Percentiles rank a stretch among this genome's conserved stretches.
These are phyloP conservation scores for Erythrophleum ivorense DNA, from an alignment of 331 rosid genomes.

Conservation along the genomic window DNA sequence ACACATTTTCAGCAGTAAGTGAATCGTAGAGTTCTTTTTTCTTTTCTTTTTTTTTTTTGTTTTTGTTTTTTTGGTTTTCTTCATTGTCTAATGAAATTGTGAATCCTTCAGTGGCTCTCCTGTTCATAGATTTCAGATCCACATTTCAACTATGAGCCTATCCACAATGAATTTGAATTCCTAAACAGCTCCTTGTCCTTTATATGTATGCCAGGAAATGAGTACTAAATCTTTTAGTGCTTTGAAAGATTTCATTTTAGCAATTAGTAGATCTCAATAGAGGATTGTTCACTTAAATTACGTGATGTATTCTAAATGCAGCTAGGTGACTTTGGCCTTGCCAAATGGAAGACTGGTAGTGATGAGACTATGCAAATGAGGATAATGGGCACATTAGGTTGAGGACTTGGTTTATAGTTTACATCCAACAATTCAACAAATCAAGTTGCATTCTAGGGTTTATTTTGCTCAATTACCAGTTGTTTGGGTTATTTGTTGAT, in stretches of 20 bases:
- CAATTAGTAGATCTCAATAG: neutral
- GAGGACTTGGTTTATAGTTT: conserved; percentile 40
- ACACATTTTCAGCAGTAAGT: too few species aligned
- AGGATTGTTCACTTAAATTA: conserved; percentile 7
- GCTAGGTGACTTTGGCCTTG: conserved; percentile 93
- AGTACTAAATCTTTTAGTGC: neutral
- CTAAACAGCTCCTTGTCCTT: neutral
- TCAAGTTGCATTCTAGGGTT: too few species aligned
- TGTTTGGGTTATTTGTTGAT: too few species aligned
- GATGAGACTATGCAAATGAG: conserved; percentile 57
- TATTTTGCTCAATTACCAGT: too few species aligned
- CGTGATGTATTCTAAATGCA: conserved; percentile 44
- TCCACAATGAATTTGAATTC: neutral
- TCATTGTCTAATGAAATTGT: too few species aligned
- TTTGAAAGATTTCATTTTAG: neutral
- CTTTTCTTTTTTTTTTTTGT: too few species aligned
- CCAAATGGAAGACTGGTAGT: conserved; percentile 67
- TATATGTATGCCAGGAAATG: neutral
- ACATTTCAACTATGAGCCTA: neutral
- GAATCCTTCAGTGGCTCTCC: neutral
- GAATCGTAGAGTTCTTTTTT: too few species aligned
- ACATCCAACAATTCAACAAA: neutral
- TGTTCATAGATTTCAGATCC: neutral
- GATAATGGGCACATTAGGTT: conserved; percentile 90
- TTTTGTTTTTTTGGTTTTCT: too few species aligned